Evolutionary conservation across 495 filamentous ascomycete species (phyloP).

Genomic region (Penicillium macrosclerotiorum): DNA sequence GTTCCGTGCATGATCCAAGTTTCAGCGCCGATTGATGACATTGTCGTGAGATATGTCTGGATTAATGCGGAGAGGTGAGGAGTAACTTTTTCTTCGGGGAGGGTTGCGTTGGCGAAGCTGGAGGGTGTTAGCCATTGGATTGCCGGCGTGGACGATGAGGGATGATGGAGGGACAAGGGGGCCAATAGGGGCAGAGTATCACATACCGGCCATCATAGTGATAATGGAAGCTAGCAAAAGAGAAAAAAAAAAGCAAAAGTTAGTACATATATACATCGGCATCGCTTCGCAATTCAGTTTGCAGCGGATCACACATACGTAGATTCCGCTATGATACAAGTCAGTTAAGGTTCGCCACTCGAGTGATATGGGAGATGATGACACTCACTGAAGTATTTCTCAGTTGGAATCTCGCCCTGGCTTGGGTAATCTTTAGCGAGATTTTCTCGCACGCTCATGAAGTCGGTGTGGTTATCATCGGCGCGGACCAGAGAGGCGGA

Average conservation of each 20-base stretch:
- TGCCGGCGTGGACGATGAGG: no score
- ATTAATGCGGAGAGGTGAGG: slow-evolving; percentile 49
- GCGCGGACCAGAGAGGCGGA: slow-evolving; percentile 7
- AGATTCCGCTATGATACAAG: slow-evolving; percentile 47
- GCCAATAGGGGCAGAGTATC: no score
- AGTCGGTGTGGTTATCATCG: slow-evolving; percentile 31
- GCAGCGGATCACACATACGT: slow-evolving; percentile 41
- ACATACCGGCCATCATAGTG: slow-evolving; percentile 63
- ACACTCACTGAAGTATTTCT: slow-evolving; percentile 62
- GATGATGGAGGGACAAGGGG: no score
- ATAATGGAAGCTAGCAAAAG: slow-evolving; percentile 49
- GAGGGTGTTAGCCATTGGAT: slow-evolving; percentile 19
- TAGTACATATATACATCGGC: slow-evolving; percentile 1
- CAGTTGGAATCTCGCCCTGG: slow-evolving; percentile 40
- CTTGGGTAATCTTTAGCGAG: slow-evolving; percentile 49
- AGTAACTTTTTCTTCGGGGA: slow-evolving; percentile 47
- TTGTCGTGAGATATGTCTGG: slow-evolving; percentile 54
- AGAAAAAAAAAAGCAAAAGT: no score
- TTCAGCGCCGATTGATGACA: slow-evolving; percentile 54
- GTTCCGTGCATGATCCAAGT: slow-evolving; percentile 66
- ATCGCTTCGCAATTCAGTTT: no score
- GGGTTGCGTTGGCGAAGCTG: slow-evolving; percentile 48
- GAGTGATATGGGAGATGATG: background rate
- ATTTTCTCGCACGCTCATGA: slow-evolving; percentile 41
- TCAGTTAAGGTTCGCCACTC: slow-evolving; percentile 6